Conservation (phyloP, 1,284 basidiomycete genomes). For the Salmacisia buchloeana region DNA sequence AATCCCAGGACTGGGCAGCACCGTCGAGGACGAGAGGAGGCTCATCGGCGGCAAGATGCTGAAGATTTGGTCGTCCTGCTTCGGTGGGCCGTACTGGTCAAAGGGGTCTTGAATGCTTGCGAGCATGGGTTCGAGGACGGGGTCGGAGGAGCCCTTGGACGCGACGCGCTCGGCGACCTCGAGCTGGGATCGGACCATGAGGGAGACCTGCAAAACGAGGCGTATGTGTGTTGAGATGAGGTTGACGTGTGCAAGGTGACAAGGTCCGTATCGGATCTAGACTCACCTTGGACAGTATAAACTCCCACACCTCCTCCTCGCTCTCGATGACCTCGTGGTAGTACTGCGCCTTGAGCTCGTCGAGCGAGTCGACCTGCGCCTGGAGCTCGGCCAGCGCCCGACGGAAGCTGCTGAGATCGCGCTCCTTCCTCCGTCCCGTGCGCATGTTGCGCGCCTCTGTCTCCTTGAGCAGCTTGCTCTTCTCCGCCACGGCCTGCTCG, state of each 20-base stretch:
- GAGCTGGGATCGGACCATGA: slow-evolving; percentile 39
- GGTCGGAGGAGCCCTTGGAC: slow-evolving; percentile 78
- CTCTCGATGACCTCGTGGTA: slow-evolving; percentile 82
- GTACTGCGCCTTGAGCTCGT: slow-evolving; percentile 70
- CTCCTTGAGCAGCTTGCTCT: slow-evolving; percentile 74
- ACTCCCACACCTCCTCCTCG: slow-evolving; percentile 88
- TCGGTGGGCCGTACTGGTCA: slow-evolving; percentile 79
- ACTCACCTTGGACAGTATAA: slow-evolving; percentile 60
- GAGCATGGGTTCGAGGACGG: slow-evolving; percentile 81
- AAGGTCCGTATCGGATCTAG: background rate
- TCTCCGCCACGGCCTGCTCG: slow-evolving; percentile 58
- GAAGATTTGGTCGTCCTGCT: slow-evolving; percentile 84
- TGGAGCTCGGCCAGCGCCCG: slow-evolving; percentile 61
- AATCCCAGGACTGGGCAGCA: background rate
- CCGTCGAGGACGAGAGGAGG: slow-evolving; percentile 1
- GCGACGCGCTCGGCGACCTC: slow-evolving; percentile 64
- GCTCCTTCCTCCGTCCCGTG: slow-evolving; percentile 62
- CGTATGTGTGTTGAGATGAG: background rate
- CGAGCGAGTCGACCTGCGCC: slow-evolving; percentile 78
- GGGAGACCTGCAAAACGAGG: slow-evolving; percentile 18
- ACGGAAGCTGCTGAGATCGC: slow-evolving; percentile 52
- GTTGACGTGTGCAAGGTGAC: background rate
- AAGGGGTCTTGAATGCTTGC: slow-evolving; percentile 86
- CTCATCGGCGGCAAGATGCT: slow-evolving; percentile 58
- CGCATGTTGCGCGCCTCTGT: slow-evolving; percentile 86